A percentile compares a stretch with the other conserved stretches of the same genome.
Conservation (phyloP, 805 yeast genomes). For the Tetrapisispora namnaoensis region DNA sequence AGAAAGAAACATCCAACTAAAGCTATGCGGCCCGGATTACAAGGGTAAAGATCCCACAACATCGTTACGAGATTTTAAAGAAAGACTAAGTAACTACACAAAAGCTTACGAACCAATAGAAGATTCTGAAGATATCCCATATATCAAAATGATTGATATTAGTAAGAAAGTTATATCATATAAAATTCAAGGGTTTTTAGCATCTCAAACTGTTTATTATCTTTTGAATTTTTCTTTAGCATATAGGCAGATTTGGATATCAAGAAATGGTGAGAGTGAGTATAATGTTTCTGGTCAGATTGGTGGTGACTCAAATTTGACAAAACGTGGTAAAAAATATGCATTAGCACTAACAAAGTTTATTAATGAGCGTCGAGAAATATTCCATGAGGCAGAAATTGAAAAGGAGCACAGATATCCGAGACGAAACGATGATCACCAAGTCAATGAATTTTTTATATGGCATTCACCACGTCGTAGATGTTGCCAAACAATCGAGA, state of each 20-base stretch:
- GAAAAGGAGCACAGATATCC: slow-evolving; percentile 27
- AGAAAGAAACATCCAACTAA: slow-evolving; percentile 74
- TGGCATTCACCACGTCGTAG: slow-evolving; percentile 87
- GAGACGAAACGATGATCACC: slow-evolving; percentile 24
- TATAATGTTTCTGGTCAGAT: slow-evolving; percentile 80
- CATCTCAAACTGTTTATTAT: slow-evolving; percentile 89
- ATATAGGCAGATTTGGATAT: slow-evolving; percentile 87
- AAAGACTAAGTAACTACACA: slow-evolving; percentile 73
- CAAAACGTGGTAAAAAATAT: slow-evolving; percentile 69
- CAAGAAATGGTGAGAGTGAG: slow-evolving; percentile 87
- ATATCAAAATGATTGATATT: slow-evolving; percentile 91
- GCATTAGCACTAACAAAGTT: slow-evolving; percentile 65
- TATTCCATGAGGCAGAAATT: slow-evolving; percentile 55
- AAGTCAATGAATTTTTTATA: slow-evolving; percentile 65
- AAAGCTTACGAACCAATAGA: slow-evolving; percentile 86
- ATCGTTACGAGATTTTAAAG: slow-evolving; percentile 75
- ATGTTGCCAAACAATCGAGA: slow-evolving; percentile 66
- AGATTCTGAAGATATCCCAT: slow-evolving; percentile 66
- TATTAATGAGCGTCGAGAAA: slow-evolving; percentile 57
- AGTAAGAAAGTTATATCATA: slow-evolving; percentile 90
- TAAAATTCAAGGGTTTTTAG: slow-evolving; percentile 77
- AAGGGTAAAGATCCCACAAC: slow-evolving; percentile 68
- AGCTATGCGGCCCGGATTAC: slow-evolving; percentile 90
- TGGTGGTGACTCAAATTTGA: slow-evolving; percentile 84
- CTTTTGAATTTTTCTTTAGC: slow-evolving; percentile 78